phyloP scores from a whole-genome alignment of 2,329 filamentous ascomycete genomes.

The Penicillium sp. region DNA sequence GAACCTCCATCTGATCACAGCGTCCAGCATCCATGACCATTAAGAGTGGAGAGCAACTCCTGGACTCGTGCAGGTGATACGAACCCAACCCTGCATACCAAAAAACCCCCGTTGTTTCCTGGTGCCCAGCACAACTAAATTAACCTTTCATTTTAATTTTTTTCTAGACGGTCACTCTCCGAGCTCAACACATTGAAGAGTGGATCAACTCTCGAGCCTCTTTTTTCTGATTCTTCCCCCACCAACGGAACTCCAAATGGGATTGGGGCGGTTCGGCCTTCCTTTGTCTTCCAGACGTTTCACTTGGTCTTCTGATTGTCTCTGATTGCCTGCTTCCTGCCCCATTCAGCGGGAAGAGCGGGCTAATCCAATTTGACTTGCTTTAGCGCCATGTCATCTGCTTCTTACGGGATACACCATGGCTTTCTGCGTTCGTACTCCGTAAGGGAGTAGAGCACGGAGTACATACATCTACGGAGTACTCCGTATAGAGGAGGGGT shows the following conservation, averaged over 20 bases:
- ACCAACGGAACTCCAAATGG: conserved; percentile 11
- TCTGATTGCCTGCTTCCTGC: conserved; percentile 14
- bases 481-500: no score
- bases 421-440: background rate
- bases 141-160: background rate
- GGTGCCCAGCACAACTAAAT: no score
- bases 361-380: conserved; percentile 20
- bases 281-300: conserved; percentile 25
- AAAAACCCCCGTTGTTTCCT: no score
- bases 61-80: no score
- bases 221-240: conserved; percentile 2
- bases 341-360: conserved; percentile 14
- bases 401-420: conserved; percentile 16
- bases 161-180: conserved; percentile 14
- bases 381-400: conserved; percentile 23
- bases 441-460: no score
- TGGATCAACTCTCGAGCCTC: conserved; percentile 17
- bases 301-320: conserved; percentile 14
- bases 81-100: background rate
- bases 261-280: conserved; percentile 14
- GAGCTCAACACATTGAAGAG: conserved; percentile 14
- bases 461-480: no score
- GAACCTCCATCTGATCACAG: no score
- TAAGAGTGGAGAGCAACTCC: no score
- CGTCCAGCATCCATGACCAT: no score